Evolutionary conservation across 2,329 filamentous ascomycete species (phyloP).

Genomic region (Sporothrix pallida): DNA sequence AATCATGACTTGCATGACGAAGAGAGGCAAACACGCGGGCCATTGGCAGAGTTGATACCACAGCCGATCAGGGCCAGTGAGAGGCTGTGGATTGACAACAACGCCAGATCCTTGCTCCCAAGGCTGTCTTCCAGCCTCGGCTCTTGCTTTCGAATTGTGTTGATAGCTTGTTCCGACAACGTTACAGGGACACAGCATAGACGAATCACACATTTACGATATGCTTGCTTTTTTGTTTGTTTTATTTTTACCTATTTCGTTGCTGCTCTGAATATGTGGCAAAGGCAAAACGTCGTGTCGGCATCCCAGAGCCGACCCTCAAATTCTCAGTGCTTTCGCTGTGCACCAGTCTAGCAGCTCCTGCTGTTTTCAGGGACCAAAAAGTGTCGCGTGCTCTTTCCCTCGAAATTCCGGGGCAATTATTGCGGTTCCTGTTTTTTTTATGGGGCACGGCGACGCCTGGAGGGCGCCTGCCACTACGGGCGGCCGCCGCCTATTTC

Average conservation of each 20-base stretch:
- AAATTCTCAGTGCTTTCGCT: slow-evolving; percentile 1
- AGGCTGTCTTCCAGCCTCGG: not conserved
- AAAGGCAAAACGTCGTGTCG: not conserved
- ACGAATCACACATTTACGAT: not conserved
- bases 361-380: slow-evolving; percentile 12
- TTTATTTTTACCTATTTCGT: not conserved
- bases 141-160: not conserved
- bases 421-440: slow-evolving; percentile 7
- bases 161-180: not conserved
- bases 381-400: slow-evolving; percentile 21
- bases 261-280: not conserved
- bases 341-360: too few species aligned
- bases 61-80: not conserved
- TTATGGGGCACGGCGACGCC: slow-evolving; percentile 22
- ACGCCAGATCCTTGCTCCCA: not conserved
- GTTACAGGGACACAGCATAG: not conserved
- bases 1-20: not conserved
- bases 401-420: not conserved
- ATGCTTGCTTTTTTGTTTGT: not conserved
- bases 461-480: slow-evolving; percentile 16
- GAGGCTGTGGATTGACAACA: slow-evolving; percentile 5
- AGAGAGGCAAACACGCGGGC: not conserved
- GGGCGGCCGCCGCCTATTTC: slow-evolving; percentile 12
- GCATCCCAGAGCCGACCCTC: not conserved
- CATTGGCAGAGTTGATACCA: too few species aligned